Percentiles rank a stretch among this genome's conserved stretches.
Evolutionary conservation across 169 alveolate species (phyloP).

Genomic region (Plasmodium gonderi): DNA sequence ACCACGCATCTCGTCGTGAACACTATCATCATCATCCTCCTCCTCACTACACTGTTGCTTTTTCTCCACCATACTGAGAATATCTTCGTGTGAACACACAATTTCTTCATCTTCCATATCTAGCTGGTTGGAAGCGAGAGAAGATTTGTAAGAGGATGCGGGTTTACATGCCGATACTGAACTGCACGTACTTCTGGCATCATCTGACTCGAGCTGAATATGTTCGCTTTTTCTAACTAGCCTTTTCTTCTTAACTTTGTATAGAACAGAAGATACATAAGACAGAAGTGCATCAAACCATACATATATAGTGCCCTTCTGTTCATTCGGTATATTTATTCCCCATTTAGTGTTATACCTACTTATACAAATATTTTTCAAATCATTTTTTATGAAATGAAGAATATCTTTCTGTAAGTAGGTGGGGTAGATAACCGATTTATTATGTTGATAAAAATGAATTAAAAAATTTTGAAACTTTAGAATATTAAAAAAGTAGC

Average conservation of each 20-base stretch:
- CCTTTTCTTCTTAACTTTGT: not conserved
- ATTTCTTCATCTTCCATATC: not conserved
- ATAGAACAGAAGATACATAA: slow-evolving; percentile 80
- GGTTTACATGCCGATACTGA: too few species aligned
- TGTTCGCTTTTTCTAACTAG: not conserved
- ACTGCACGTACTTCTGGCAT: not conserved
- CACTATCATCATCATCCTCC: not conserved
- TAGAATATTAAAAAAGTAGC: slow-evolving; percentile 79
- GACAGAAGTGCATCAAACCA: slow-evolving; percentile 94
- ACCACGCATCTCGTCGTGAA: not conserved
- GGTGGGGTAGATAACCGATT: slow-evolving; percentile 63
- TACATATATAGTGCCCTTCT: slow-evolving; percentile 89
- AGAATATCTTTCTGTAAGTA: slow-evolving; percentile 65
- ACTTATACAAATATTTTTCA: slow-evolving; percentile 81
- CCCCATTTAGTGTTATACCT: slow-evolving; percentile 83
- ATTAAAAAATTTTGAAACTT: slow-evolving; percentile 72
- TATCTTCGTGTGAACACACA: slow-evolving; percentile 25
- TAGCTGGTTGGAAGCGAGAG: too few species aligned
- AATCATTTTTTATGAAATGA: slow-evolving; percentile 36
- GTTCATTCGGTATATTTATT: slow-evolving; percentile 74
- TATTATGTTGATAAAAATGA: slow-evolving; percentile 67
- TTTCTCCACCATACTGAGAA: not conserved
- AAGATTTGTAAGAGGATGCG: too few species aligned
- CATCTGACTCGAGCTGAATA: not conserved
- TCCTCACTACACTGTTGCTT: not conserved